Evolutionary conservation across 2,329 filamentous ascomycete genomes (phyloP).

Genomic region (Trichophyton mentagrophytes): DNA sequence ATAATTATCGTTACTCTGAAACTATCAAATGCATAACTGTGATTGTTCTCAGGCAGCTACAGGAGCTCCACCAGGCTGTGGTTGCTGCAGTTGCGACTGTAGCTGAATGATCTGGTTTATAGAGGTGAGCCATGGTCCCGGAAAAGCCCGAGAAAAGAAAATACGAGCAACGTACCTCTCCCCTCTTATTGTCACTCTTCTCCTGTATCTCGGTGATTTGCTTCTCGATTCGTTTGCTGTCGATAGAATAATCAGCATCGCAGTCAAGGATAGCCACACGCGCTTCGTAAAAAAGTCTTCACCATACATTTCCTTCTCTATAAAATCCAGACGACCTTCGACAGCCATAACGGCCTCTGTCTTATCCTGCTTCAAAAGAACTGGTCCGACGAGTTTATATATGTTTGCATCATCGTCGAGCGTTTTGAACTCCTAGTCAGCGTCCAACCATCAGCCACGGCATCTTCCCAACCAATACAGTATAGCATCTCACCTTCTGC

Average conservation of each 20-base stretch:
- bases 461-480: too few relatives aligned
- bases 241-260: neutral
- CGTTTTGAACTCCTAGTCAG: conserved; percentile 59
- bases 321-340: conserved; percentile 80
- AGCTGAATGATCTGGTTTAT: conserved; percentile 26
- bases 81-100: conserved; percentile 21
- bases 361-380: conserved; percentile 89
- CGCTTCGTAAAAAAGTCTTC: neutral
- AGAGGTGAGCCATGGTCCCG: neutral
- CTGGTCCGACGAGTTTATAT: conserved; percentile 89
- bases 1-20: neutral
- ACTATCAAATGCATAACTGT: neutral
- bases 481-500: conserved; percentile 49
- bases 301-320: conserved; percentile 78
- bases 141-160: neutral
- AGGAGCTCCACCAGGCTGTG: conserved; percentile 3
- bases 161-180: conserved; percentile 40
- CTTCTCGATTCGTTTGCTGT: conserved; percentile 52
- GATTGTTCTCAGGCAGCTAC: neutral
- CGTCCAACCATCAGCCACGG: neutral
- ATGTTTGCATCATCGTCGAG: conserved; percentile 74
- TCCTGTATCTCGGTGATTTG: conserved; percentile 53
- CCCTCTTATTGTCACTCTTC: conserved; percentile 52
- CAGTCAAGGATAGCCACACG: neutral
- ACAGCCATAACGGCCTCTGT: conserved; percentile 82